These are phyloP conservation scores for Torulaspora delbrueckii DNA, from an alignment of 805 yeast genomes.

Conservation along the genomic window DNA sequence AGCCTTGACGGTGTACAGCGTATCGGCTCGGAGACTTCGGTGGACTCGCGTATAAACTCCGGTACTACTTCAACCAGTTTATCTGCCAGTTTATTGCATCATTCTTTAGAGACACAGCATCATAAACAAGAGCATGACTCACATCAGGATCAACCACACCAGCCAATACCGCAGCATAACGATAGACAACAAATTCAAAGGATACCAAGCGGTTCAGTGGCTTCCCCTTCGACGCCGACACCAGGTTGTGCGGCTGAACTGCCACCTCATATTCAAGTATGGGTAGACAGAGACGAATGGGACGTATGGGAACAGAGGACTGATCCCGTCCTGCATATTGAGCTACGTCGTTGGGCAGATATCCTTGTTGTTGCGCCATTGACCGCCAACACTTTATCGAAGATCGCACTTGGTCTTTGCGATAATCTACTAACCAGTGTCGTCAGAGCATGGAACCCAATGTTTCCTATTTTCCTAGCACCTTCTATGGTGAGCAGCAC, in stretches of 20 bases:
- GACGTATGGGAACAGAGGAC: conserved; percentile 70
- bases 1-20: conserved; percentile 14
- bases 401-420: conserved; percentile 84
- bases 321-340: conserved; percentile 94
- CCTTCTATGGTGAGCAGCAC: conserved; percentile 96
- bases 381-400: conserved; percentile 87
- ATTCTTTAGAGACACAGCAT: conserved; percentile 6
- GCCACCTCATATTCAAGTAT: conserved; percentile 69
- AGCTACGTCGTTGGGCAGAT: conserved; percentile 95
- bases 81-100: neutral
- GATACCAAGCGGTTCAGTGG: conserved; percentile 9
- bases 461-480: conserved; percentile 81
- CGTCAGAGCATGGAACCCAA: conserved; percentile 92
- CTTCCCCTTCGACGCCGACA: conserved; percentile 10
- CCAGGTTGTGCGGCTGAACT: conserved; percentile 43
- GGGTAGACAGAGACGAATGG: conserved; percentile 98
- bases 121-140: conserved; percentile 5
- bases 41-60: conserved; percentile 10
- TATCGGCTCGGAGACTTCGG: conserved; percentile 14
- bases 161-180: neutral
- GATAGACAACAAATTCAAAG: conserved; percentile 9
- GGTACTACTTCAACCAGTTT: conserved; percentile 3
- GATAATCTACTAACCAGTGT: conserved; percentile 89
- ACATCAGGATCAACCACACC: neutral
- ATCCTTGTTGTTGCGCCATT: conserved; percentile 88